Evolutionary conservation across 495 filamentous ascomycete genomes (phyloP).

Genomic region (Terfezia claveryi): DNA sequence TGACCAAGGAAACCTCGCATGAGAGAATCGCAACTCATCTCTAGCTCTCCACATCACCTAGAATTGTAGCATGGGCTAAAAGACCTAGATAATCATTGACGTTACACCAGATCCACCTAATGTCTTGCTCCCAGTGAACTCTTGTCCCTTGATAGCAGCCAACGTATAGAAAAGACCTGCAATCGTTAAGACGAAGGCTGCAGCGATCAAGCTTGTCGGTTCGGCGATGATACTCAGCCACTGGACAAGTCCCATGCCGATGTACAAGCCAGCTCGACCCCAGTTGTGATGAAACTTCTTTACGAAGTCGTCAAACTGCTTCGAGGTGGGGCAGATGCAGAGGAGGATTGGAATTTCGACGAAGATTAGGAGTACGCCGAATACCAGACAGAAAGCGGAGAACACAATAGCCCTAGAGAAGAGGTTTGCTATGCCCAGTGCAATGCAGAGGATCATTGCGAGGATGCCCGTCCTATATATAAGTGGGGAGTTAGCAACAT

Average conservation of each 20-base stretch:
- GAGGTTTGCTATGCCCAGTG: slow-evolving; percentile 56
- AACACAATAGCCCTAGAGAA: slow-evolving; percentile 63
- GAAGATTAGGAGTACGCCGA: slow-evolving; percentile 74
- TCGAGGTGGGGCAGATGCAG: slow-evolving; percentile 89
- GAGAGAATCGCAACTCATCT: not conserved
- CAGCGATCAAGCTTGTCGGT: slow-evolving; percentile 56
- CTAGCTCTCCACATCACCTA: not conserved
- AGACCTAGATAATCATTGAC: slow-evolving; percentile 84
- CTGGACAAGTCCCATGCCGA: slow-evolving; percentile 55
- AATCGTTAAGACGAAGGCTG: slow-evolving; percentile 57
- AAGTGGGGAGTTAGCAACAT: slow-evolving; percentile 1
- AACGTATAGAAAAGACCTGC: slow-evolving; percentile 63
- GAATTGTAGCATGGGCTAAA: no score
- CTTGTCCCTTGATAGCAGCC: slow-evolving; percentile 75
- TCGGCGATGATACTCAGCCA: slow-evolving; percentile 49
- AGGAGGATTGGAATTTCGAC: slow-evolving; percentile 90
- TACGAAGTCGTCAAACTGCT: slow-evolving; percentile 72
- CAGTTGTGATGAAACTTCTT: slow-evolving; percentile 84
- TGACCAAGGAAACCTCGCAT: no score
- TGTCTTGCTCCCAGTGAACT: slow-evolving; percentile 91
- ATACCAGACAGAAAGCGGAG: slow-evolving; percentile 62
- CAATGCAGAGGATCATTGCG: slow-evolving; percentile 86
- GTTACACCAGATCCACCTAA: slow-evolving; percentile 83
- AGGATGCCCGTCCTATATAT: slow-evolving; percentile 71
- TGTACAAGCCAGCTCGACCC: slow-evolving; percentile 87